Evolutionary conservation across 2,329 filamentous ascomycete genomes (phyloP).

Genomic region (Colletotrichum musae): DNA sequence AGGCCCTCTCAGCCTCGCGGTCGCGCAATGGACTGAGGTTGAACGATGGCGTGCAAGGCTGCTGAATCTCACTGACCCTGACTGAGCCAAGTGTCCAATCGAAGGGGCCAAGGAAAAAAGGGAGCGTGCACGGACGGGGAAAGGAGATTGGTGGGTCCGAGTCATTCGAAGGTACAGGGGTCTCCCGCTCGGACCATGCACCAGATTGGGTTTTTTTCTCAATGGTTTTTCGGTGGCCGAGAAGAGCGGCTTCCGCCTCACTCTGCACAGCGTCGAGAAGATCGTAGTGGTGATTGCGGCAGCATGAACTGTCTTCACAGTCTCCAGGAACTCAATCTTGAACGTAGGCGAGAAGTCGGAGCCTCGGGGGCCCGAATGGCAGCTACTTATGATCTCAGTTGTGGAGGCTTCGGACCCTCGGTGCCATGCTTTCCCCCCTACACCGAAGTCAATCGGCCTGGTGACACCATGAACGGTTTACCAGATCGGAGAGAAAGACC

Average conservation of each 20-base stretch:
- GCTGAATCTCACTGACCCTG: not conserved
- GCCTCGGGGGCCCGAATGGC: no score
- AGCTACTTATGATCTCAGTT: no score
- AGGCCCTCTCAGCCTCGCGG: constrained; percentile 36
- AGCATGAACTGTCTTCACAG: no score
- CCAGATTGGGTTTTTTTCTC: constrained; percentile 18
- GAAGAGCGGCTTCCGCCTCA: constrained; percentile 18
- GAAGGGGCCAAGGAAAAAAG: constrained; percentile 4
- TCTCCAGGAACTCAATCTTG: no score
- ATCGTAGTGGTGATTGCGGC: no score
- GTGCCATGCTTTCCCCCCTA: no score
- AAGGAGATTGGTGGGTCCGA: constrained; percentile 32
- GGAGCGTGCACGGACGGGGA: constrained; percentile 36
- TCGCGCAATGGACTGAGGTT: constrained; percentile 29
- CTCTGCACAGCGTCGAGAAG: not conserved
- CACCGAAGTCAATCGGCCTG: no score
- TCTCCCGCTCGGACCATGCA: not conserved
- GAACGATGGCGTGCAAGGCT: constrained; percentile 20
- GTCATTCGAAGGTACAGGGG: constrained; percentile 21
- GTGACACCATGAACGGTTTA: no score
- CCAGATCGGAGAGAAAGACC: no score
- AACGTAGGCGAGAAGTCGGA: no score
- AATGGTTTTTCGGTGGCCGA: constrained; percentile 27
- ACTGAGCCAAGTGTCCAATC: not conserved
- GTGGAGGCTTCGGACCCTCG: no score